These are phyloP conservation scores for Kazachstania viticola DNA, from an alignment of 805 yeast species.

Conservation along the genomic window DNA sequence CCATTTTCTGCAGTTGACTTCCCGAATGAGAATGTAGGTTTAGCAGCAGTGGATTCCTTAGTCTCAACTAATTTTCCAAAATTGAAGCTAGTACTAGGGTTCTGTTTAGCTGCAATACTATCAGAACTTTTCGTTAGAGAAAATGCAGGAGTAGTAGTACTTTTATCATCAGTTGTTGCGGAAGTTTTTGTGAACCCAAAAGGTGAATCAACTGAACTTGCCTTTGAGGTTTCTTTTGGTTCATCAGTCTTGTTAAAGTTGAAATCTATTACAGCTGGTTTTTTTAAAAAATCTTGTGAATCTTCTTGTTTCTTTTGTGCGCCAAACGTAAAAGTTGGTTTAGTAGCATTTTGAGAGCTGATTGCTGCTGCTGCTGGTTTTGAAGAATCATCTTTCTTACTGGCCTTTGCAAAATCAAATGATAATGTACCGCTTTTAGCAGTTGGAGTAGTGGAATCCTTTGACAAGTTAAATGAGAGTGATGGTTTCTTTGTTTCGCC, in stretches of 20 bases:
- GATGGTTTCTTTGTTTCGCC: constrained; percentile 3
- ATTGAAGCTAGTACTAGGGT: too few species aligned
- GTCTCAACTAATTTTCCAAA: too few species aligned
- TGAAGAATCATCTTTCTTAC: too few species aligned
- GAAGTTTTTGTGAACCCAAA: background rate
- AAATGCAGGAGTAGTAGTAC: background rate
- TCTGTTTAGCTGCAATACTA: background rate
- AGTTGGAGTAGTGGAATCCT: too few species aligned
- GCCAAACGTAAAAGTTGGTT: constrained; percentile 8
- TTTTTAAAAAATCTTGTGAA: background rate
- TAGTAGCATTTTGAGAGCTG: too few species aligned
- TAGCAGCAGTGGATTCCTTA: background rate
- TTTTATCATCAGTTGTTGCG: background rate
- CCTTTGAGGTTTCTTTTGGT: background rate
- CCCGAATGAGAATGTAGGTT: constrained; percentile 1
- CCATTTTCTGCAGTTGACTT: constrained; percentile 2
- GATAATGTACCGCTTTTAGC: too few species aligned
- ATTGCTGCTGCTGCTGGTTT: too few species aligned
- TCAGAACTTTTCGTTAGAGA: background rate
- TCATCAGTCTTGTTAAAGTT: background rate
- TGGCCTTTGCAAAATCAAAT: too few species aligned
- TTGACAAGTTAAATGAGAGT: constrained; percentile 9
- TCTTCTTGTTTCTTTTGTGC: background rate
- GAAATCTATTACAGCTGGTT: background rate
- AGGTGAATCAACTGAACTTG: background rate